Base-by-base conservation (phyloP, 768 basidiomycete genomes). In the Crucibulum laeve region DNA sequence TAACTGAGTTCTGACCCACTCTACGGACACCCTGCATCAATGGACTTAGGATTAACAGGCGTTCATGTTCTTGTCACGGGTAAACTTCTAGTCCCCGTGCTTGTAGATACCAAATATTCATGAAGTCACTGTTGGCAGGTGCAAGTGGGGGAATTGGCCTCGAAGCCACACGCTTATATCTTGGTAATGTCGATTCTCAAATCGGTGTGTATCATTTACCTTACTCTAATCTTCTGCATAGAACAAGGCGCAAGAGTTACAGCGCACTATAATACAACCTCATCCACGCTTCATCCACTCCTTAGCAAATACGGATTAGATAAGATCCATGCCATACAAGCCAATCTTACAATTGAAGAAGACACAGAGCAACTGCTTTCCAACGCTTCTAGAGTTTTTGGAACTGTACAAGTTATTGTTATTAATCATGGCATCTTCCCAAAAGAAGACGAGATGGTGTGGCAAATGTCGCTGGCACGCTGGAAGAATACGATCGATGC, bases 211-310 rank as follows among this genome's bases (percentile, higher is more conserved):
- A n/a, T n/a, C n/a, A n/a, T n/a, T n/a, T n/a, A n/a, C n/a, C n/a
- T n/a, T n/a, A n/a, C n/a, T n/a, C n/a, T n/a, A n/a, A n/a, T n/a
- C n/a, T n/a, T n/a, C n/a, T n/a, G n/a, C n/a, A n/a, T n/a, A 87
- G 86, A 80, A 34, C 81, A 83, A 50, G 84, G 82, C 7, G 83
- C 86, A 0, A 73, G 70, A 40, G 84, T 89, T 7, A 80, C 83
- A 0, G 84, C 84, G 0, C 83, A 87, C 55, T 89, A 82, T 58
- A 80, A 84, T 56, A 70, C 75, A 5, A 80, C 74, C 40, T 50
- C 59, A 14, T 36, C 35, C 35, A 36, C 35, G 7, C 35, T 36
- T 17, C 7, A 8, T 8, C 8, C 7, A 8, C 8, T 36, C 17
- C 35, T 36, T 18, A 6, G 7, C 10, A 36, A 8, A 8, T 36